phyloP scores from a whole-genome alignment of 768 basidiomycete species.

The Cubamyces lactineus region DNA sequence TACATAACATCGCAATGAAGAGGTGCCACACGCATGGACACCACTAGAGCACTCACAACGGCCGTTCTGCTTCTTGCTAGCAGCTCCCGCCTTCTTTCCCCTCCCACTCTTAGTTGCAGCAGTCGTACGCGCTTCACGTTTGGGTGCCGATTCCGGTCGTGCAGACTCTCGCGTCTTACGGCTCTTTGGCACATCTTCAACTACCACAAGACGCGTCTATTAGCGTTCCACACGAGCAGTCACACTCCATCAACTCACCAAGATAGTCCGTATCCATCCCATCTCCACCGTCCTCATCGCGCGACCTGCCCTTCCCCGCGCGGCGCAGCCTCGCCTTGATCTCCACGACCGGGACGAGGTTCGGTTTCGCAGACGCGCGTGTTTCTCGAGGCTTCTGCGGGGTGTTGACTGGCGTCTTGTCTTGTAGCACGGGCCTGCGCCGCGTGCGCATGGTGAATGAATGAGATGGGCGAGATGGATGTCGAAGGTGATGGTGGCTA shows the following conservation, averaged over 20 bases:
- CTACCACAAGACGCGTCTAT: background rate
- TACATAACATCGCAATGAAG: background rate
- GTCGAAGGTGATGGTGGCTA: background rate
- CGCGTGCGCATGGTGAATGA: slow-evolving; percentile 18
- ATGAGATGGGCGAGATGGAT: background rate
- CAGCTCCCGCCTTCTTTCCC: background rate
- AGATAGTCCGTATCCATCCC: background rate
- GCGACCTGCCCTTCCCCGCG: background rate
- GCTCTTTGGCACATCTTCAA: too few species aligned
- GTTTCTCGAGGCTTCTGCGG: slow-evolving; percentile 22
- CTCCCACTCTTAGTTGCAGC: background rate
- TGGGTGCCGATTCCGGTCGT: background rate
- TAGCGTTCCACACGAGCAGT: background rate
- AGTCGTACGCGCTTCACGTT: background rate
- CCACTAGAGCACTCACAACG: background rate
- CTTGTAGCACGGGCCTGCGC: slow-evolving; percentile 25
- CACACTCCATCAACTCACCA: background rate
- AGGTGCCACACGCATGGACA: background rate
- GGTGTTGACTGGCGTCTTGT: slow-evolving; percentile 34
- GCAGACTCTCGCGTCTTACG: too few species aligned
- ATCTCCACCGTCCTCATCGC: background rate
- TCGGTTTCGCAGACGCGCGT: slow-evolving; percentile 11
- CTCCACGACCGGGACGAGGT: slow-evolving; percentile 22
- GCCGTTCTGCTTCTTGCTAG: background rate
- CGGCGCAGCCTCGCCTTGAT: slow-evolving; percentile 11